Evolutionary conservation across 768 basidiomycete species (phyloP).

Genomic region (Leccinum variicolor): DNA sequence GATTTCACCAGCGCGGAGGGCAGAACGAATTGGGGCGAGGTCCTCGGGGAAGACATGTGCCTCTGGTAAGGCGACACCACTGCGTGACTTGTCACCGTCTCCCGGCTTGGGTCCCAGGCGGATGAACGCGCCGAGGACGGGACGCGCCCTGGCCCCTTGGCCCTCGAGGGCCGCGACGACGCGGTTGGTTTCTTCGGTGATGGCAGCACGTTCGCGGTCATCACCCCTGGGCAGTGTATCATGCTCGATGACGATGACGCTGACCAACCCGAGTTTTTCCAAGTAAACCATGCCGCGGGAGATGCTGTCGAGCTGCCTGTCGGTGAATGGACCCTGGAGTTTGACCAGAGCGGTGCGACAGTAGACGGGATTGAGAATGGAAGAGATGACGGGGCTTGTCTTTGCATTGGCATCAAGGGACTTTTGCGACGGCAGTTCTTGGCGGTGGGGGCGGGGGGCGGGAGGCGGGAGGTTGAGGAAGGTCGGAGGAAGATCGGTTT

Average conservation of each 20-base stretch:
- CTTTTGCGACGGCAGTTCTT: conserved; percentile 15
- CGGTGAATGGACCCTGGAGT: conserved; percentile 92
- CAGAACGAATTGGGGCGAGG: conserved; percentile 80
- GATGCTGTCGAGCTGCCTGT: conserved; percentile 91
- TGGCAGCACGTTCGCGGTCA: conserved; percentile 60
- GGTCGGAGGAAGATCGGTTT: conserved; percentile 18
- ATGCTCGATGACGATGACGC: conserved; percentile 92
- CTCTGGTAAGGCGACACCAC: conserved; percentile 52
- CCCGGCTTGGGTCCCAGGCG: conserved; percentile 75
- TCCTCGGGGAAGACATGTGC: conserved; percentile 79
- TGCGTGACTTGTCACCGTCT: conserved; percentile 29
- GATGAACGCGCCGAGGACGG: conserved; percentile 83
- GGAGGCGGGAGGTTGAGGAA: conserved; percentile 27
- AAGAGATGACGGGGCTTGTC: conserved; percentile 54
- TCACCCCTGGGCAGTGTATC: conserved; percentile 70
- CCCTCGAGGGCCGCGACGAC: conserved; percentile 78
- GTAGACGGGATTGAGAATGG: conserved; percentile 81
- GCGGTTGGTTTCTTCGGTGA: conserved; percentile 82
- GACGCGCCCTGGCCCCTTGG: conserved; percentile 84
- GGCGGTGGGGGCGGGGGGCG: conserved; percentile 13
- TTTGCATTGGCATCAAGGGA: conserved; percentile 35
- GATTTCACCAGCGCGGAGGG: conserved; percentile 91
- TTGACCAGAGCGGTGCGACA: conserved; percentile 93
- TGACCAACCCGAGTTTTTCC: conserved; percentile 92
- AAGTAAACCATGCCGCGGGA: conserved; percentile 91